Base-by-base conservation (phyloP, 2,329 filamentous ascomycete genomes). In the Madurella mycetomatis region DNA sequence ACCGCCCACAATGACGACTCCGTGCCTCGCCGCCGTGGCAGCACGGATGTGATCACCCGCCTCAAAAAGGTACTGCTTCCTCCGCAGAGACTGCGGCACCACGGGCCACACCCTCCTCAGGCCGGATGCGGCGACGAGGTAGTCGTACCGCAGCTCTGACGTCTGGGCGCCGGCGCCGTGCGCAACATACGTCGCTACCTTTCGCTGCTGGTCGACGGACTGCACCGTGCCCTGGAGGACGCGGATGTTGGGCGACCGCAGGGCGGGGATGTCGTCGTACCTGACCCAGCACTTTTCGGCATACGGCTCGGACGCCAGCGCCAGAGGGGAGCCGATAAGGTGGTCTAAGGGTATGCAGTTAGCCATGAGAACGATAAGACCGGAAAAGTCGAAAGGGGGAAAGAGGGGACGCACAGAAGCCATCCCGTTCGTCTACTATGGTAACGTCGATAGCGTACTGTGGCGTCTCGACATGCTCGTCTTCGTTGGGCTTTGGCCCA, bases 401-500 rank as follows among this genome's bases (percentile, higher is more conserved):
- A 50, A 30, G 25, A 41, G 56, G 42, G 60, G 8, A 71, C 85
- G 63, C 74, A 91, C 87, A 91, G 68, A 84, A 91, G n/a, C 88
- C 88, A 73, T 92, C 88, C n/a, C 86, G 76, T 69, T 91, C 86
- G 63, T 92, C 87, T 19, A 89, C 83, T 18, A 92, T 78, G 18
- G 86, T 90, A 48, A 92, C 84, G 39, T 90, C 79, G 13, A 89
- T 70, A 1, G 81, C 76, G 43, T 86, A 73, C 19, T 73, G 49
- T 43, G 56, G 47, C 30, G 42, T 18, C 30, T 42, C 57, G 53
- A 51, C 57, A 57, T 54, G 39, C 39, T 62, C 53, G 48, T 56
- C 59, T 44, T 60, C 57, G 7, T 54, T 63, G 47, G 55, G 64
- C 48, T 56, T 63, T 45, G 55, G 60, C 17, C 53, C 66, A 48